Evolutionary conservation across 345 rosid species (phyloP).

Genomic region (Theobroma cacao): DNA sequence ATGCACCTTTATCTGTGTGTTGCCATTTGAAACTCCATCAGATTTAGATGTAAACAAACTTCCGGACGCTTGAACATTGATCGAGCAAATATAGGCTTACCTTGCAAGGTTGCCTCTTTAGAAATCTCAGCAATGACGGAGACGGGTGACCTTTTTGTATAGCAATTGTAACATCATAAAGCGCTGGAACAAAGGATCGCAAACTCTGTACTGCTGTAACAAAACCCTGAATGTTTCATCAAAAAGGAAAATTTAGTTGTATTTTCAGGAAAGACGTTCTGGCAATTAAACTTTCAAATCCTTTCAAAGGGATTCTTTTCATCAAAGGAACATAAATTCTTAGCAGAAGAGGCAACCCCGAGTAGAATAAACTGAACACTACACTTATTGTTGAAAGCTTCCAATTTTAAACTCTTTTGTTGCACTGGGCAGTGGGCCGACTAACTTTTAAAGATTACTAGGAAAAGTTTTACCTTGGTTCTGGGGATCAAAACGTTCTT

Average conservation of each 20-base stretch:
- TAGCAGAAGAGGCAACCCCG: too few relatives aligned
- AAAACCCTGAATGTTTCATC: neutral
- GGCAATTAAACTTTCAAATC: too few relatives aligned
- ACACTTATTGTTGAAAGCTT: too few relatives aligned
- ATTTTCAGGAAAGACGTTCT: too few relatives aligned
- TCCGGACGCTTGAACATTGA: neutral
- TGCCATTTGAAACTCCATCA: neutral
- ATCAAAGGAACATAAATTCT: too few relatives aligned
- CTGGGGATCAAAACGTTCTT: neutral
- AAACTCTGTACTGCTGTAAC: neutral
- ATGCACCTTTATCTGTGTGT: neutral
- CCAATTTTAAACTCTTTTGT: too few relatives aligned
- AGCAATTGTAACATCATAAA: constrained; percentile 4
- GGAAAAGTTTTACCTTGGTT: constrained; percentile 9
- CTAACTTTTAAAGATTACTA: too few relatives aligned
- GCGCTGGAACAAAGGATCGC: neutral
- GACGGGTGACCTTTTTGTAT: neutral
- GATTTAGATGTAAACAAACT: neutral
- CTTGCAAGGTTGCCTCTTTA: constrained; percentile 3
- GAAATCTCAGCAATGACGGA: neutral
- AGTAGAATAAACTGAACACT: too few relatives aligned
- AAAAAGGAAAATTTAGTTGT: neutral
- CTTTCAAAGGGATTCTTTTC: too few relatives aligned
- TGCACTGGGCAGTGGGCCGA: too few relatives aligned
- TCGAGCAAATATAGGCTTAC: neutral